Evolutionary conservation across 148 eudicot genomes (phyloP).

Genomic region (Fagopyrum esculentum): DNA sequence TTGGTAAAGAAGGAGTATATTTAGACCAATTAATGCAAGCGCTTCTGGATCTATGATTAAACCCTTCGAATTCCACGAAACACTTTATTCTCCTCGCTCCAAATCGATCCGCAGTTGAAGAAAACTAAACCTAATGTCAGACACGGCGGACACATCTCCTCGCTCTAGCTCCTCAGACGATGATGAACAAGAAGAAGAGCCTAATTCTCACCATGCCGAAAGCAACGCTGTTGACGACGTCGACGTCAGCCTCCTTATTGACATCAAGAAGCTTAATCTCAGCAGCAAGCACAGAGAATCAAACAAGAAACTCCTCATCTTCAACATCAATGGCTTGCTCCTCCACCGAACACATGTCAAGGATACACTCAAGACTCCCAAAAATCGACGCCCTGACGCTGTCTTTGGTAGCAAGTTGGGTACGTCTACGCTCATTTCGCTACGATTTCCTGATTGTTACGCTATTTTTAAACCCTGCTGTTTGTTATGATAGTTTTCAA

Average conservation of each 20-base stretch:
- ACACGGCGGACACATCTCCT: not conserved
- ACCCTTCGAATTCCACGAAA: not conserved
- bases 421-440: not conserved
- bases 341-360: not conserved
- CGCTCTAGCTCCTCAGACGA: not conserved
- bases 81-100: too few species aligned
- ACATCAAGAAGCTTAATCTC: not conserved
- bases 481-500: constrained; percentile 29
- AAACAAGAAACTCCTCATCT: not conserved
- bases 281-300: not conserved
- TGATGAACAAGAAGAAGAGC: not conserved
- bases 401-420: not conserved
- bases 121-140: not conserved
- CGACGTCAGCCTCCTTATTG: not conserved
- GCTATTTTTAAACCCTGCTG: not conserved
- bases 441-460: not conserved
- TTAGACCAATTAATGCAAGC: too few species aligned
- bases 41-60: too few species aligned
- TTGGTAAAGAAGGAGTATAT: too few species aligned
- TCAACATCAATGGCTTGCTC: constrained; percentile 1
- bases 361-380: not conserved
- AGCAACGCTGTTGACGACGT: not conserved
- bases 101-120: not conserved
- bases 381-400: not conserved
- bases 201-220: not conserved